Conservation (phyloP, 2,329 filamentous ascomycete species). For the Monosporascus sp. region DNA sequence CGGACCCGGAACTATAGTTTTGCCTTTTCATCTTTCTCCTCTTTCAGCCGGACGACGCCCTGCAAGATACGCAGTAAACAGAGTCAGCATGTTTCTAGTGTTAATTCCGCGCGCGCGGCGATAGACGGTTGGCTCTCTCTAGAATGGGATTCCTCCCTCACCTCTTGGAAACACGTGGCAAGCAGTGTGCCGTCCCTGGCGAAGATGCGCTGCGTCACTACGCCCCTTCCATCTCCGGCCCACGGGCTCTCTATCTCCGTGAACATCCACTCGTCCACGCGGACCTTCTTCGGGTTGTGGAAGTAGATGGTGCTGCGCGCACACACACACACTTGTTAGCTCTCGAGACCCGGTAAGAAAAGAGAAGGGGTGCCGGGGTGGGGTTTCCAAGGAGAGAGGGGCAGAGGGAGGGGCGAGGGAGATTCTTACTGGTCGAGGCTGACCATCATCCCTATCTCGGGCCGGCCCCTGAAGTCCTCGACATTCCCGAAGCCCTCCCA, state of each 20-base stretch:
- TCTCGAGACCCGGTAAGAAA: background rate
- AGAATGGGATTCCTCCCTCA: constrained; percentile 27
- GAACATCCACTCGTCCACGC: constrained; percentile 72
- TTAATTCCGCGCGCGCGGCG: no score
- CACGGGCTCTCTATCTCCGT: constrained; percentile 76
- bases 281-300: constrained; percentile 53
- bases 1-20: constrained; percentile 13
- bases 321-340: background rate
- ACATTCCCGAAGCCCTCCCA: constrained; percentile 41
- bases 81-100: background rate
- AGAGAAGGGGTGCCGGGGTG: background rate
- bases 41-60: constrained; percentile 26
- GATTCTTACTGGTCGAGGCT: constrained; percentile 60
- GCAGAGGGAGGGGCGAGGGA: background rate
- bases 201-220: constrained; percentile 73
- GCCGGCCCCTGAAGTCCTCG: constrained; percentile 45
- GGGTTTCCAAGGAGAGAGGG: background rate
- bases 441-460: constrained; percentile 77
- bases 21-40: constrained; percentile 10
- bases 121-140: no score
- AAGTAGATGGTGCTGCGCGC: constrained; percentile 54
- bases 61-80: constrained; percentile 4
- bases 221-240: constrained; percentile 70
- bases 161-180: constrained; percentile 78
- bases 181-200: constrained; percentile 65